Evolutionary conservation across 2,329 filamentous ascomycete species (phyloP), one percentile per base, ranked within the genome.

Genomic region (Aspergillus sp.): DNA sequence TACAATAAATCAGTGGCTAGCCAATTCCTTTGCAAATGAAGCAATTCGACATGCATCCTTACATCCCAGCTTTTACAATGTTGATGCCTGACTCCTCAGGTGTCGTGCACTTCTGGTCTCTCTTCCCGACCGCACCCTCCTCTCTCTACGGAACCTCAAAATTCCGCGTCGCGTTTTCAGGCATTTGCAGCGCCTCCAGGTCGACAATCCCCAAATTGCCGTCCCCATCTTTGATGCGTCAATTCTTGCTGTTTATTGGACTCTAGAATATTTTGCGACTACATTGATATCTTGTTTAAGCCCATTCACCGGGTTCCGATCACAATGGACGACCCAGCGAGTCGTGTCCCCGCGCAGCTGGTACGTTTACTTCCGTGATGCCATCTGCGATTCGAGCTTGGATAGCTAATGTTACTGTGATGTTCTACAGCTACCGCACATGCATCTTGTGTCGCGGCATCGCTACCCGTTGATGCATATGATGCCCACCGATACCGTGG

Each of bases 371-470:
- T 19, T 19, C 19, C 19, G 19, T 19, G 19, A 19, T 19, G 19
- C 19, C 19, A 19, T 19, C 19, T 19, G 19, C 46, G 29, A 43
- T 42, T 33, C 35, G 40, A 28, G 33, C 34, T 44, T 42, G 33
- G 39, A 27, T 34, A 34, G 19, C 19, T 19, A 19, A 19, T 19
- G 19, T 19, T 19, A 19, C 19, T 19, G 19, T 19, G 19, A 19
- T 7, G 11, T 9, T 9, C 30, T 46, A 12, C 61, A 93, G 88
- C 80, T 94, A 61, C 85, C 83, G 42, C 91, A 97, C 72, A 82
- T 96, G 56, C 91, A 97, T 66, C 81, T 96, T 49, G 76, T 96
- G 51, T 96, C 90, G 39, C 85, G 83, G 33, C 86, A 85, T 64
- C 81, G 85, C 58, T 96, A 90, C 67, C 87, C 91, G 2, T 70